A percentile compares a stretch with the other conserved stretches of the same genome.
Evolutionary conservation across 495 filamentous ascomycete species (phyloP).

Genomic region (Extremus antarcticus): DNA sequence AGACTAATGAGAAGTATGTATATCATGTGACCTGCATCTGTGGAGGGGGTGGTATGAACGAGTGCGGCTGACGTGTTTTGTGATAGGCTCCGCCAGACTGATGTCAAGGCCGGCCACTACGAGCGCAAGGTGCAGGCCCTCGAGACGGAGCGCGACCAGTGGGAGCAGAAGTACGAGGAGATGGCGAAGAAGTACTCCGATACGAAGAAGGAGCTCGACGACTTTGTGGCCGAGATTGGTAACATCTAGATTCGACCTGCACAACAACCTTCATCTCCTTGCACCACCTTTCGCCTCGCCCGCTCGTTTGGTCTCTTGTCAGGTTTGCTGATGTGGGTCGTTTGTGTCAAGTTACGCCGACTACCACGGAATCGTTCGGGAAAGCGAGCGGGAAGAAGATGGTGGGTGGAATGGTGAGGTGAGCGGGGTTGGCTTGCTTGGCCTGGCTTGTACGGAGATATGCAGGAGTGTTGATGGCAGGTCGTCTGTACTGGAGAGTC

Average conservation of each 20-base stretch:
- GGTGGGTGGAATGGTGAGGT: background rate
- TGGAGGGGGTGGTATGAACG: background rate
- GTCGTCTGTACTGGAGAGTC: background rate
- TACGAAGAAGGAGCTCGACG: slow-evolving; percentile 85
- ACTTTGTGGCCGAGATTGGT: slow-evolving; percentile 78
- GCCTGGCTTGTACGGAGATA: background rate
- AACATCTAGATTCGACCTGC: slow-evolving; percentile 54
- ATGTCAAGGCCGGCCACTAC: slow-evolving; percentile 97
- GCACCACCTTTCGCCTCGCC: too few relatives aligned
- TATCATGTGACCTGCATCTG: background rate
- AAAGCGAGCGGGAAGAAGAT: slow-evolving; percentile 4
- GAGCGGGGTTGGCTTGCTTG: background rate
- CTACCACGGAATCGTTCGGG: slow-evolving; percentile 5
- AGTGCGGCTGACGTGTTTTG: slow-evolving; percentile 11
- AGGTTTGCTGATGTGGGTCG: slow-evolving; percentile 1
- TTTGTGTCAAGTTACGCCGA: background rate
- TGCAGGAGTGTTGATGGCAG: background rate
- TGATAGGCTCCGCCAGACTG: slow-evolving; percentile 88
- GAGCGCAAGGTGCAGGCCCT: slow-evolving; percentile 98
- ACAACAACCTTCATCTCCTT: background rate
- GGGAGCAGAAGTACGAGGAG: slow-evolving; percentile 96
- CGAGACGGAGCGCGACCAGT: slow-evolving; percentile 75
- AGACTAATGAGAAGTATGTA: slow-evolving; percentile 95
- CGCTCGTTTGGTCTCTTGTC: background rate
- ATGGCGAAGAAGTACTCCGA: slow-evolving; percentile 74